phyloP scores from a whole-genome alignment of 768 basidiomycete genomes.

The Auriscalpium vulgare region DNA sequence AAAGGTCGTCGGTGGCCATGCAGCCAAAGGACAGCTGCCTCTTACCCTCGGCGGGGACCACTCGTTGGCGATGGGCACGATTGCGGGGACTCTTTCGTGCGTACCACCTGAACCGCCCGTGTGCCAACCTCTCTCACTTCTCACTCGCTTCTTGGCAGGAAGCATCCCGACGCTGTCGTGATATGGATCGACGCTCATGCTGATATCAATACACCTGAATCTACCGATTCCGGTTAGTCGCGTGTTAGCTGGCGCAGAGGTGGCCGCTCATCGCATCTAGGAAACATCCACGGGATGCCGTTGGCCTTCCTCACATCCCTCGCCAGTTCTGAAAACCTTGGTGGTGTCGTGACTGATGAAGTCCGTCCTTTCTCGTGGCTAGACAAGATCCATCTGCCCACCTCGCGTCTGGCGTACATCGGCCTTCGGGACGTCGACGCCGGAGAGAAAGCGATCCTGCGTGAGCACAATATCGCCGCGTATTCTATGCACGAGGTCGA shows the following conservation, averaged over 20 bases:
- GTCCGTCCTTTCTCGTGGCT: slow-evolving; percentile 40
- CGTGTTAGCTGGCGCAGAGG: not conserved
- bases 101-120: slow-evolving; percentile 9
- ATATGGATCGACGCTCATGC: slow-evolving; percentile 98
- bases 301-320: slow-evolving; percentile 77
- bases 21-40: slow-evolving; percentile 71
- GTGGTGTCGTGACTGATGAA: not conserved
- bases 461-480: slow-evolving; percentile 71
- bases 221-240: slow-evolving; percentile 62
- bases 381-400: slow-evolving; percentile 50
- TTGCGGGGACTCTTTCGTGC: slow-evolving; percentile 79
- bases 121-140: slow-evolving; percentile 1
- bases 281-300: slow-evolving; percentile 98
- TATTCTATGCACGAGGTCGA: slow-evolving; percentile 61
- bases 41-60: slow-evolving; percentile 96
- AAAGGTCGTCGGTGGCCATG: slow-evolving; percentile 66
- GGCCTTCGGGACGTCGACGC: slow-evolving; percentile 90
- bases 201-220: slow-evolving; percentile 87
- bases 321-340: slow-evolving; percentile 5
- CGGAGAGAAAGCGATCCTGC: slow-evolving; percentile 82
- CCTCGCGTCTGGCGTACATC: slow-evolving; percentile 87
- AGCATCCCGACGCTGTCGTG: slow-evolving; percentile 75
- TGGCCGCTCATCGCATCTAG: slow-evolving; percentile 25
- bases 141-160: slow-evolving; percentile 29
- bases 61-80: slow-evolving; percentile 92